Conservation (phyloP, 192 early-diverging fungal species). For the Dimargaris xerosporica region DNA sequence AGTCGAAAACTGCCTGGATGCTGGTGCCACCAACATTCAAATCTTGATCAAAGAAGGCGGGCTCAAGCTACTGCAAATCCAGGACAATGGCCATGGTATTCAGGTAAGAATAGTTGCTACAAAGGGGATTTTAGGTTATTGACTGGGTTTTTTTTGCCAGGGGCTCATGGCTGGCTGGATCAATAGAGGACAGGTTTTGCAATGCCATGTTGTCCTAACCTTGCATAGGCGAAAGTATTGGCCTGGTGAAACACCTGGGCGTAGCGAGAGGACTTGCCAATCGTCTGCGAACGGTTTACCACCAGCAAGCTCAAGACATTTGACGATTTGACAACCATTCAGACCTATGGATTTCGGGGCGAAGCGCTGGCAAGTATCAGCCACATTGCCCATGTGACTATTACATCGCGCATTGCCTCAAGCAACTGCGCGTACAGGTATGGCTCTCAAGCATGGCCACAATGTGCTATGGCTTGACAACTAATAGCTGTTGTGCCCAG, state of each 20-base stretch:
- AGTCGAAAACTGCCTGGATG: constrained; percentile 92
- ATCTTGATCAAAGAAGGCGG: constrained; percentile 82
- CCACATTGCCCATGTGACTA: constrained; percentile 84
- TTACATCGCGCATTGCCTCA: constrained; percentile 61
- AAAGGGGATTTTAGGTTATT: background rate
- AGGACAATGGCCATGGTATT: constrained; percentile 93
- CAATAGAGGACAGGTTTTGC: too few species aligned
- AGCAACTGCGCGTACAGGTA: constrained; percentile 48
- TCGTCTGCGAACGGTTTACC: constrained; percentile 92
- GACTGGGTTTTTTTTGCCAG: background rate
- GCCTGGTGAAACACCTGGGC: background rate
- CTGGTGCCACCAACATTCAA: constrained; percentile 71
- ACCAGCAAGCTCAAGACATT: constrained; percentile 80
- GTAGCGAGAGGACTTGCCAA: constrained; percentile 66
- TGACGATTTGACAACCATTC: constrained; percentile 72
- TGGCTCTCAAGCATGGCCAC: background rate
- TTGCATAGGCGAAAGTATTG: constrained; percentile 15
- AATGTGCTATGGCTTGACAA: too few species aligned
- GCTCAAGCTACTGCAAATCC: constrained; percentile 82
- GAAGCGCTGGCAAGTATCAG: constrained; percentile 95
- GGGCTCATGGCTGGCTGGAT: too few species aligned
- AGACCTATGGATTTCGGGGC: constrained; percentile 92
- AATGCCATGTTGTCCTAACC: too few species aligned
- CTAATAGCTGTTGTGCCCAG: too few species aligned
- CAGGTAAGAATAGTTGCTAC: constrained; percentile 18